Evolutionary conservation across 257 asterid genomes (phyloP).

Genomic region (Marsdenia floribunda): DNA sequence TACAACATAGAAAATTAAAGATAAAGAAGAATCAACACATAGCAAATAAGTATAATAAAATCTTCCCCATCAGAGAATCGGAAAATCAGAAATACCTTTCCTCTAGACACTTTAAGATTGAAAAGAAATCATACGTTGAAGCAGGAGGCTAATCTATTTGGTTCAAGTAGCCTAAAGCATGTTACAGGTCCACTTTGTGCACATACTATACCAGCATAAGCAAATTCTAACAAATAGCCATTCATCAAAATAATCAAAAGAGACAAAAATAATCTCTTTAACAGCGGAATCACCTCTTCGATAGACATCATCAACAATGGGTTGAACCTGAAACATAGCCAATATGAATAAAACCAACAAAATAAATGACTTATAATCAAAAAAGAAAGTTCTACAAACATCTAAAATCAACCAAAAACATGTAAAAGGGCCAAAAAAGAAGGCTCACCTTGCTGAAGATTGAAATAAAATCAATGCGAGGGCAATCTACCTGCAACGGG

Average conservation of each 20-base stretch:
- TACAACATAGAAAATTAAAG: background rate
- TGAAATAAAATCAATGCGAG: no score
- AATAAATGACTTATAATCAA: background rate
- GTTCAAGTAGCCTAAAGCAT: no score
- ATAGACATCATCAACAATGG: constrained; percentile 85
- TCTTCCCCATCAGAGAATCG: background rate
- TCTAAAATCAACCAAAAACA: background rate
- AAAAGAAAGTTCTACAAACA: background rate
- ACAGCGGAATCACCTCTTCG: constrained; percentile 87
- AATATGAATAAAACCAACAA: constrained; percentile 8
- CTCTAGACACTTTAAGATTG: no score
- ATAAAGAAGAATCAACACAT: background rate
- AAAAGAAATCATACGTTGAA: no score
- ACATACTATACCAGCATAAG: no score
- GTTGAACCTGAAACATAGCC: constrained; percentile 63
- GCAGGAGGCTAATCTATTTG: no score
- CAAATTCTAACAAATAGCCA: no score
- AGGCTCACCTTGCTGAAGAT: constrained; percentile 77
- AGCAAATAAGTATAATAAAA: background rate
- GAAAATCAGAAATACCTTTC: no score
- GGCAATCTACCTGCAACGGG: constrained; percentile 85
- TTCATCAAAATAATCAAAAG: no score
- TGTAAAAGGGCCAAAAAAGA: constrained; percentile 1
- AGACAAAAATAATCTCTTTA: background rate
- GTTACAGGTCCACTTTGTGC: no score